These are phyloP conservation scores for Lactifluus echinatus DNA, from an alignment of 768 basidiomycete species.

Conservation along the genomic window DNA sequence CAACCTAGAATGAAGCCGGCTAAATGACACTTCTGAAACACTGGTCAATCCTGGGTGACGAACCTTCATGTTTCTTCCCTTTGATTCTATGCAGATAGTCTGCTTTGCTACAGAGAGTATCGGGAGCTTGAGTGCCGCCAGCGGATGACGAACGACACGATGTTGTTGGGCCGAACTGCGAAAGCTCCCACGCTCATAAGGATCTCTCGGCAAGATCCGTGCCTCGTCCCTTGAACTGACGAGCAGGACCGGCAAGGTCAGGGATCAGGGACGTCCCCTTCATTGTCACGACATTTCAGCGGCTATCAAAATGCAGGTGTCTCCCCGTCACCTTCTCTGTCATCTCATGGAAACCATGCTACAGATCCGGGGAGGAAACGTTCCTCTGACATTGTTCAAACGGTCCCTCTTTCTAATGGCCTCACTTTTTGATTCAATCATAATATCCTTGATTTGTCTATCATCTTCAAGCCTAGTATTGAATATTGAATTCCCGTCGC, in stretches of 20 bases:
- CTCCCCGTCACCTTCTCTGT: background rate
- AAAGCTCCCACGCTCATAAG: background rate
- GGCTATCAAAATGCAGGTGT: background rate
- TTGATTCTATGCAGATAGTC: background rate
- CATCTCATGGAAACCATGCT: background rate
- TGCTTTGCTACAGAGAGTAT: background rate
- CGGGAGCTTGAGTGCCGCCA: background rate
- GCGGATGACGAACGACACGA: too few relatives aligned
- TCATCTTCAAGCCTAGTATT: background rate
- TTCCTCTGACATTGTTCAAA: background rate
- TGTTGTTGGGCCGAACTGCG: too few relatives aligned
- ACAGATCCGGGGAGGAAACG: conserved; percentile 5
- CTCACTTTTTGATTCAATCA: conserved; percentile 11
- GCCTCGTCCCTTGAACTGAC: background rate
- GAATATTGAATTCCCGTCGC: background rate
- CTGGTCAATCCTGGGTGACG: background rate
- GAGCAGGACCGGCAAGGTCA: background rate
- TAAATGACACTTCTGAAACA: background rate
- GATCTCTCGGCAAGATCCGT: background rate
- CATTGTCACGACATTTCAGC: background rate
- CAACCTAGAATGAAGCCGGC: conserved; percentile 43
- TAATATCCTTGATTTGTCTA: conserved; percentile 1
- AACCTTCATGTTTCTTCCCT: conserved; percentile 6
- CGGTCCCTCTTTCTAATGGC: background rate
- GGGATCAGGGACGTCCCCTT: background rate